Conservation (phyloP, 192 early-diverging fungal genomes). For the Entomortierella chlamydospora region DNA sequence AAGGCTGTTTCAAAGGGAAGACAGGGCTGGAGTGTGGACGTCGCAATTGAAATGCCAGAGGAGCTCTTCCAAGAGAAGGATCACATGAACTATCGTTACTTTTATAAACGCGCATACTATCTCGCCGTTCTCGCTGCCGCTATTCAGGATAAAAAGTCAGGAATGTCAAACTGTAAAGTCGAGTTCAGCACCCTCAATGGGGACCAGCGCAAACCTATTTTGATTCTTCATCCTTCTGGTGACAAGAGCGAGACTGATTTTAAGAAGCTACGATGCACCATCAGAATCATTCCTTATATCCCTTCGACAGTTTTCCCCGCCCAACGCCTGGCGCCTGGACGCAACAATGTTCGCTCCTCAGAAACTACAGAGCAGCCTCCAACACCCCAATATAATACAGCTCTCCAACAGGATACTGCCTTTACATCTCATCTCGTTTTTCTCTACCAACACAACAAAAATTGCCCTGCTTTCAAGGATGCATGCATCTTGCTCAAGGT, state of each 20-base stretch:
- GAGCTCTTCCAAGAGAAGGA: constrained; percentile 92
- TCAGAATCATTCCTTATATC: constrained; percentile 87
- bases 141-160: constrained; percentile 62
- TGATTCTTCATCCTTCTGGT: constrained; percentile 66
- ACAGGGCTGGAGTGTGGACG: constrained; percentile 82
- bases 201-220: constrained; percentile 73
- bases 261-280: constrained; percentile 71
- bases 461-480: constrained; percentile 82
- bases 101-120: constrained; percentile 96
- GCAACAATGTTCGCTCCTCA: constrained; percentile 84
- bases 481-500: constrained; percentile 84
- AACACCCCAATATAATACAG: constrained; percentile 93
- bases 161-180: constrained; percentile 61
- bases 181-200: constrained; percentile 66
- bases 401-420: constrained; percentile 81
- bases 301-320: constrained; percentile 72
- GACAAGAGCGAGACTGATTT: constrained; percentile 74
- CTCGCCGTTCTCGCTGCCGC: constrained; percentile 77
- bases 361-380: constrained; percentile 60
- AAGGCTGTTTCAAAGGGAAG: constrained; percentile 73
- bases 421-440: constrained; percentile 81
- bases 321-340: constrained; percentile 77
- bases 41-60: constrained; percentile 93
- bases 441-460: constrained; percentile 78
- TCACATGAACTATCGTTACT: constrained; percentile 92